Conservation (phyloP, 1,139 yeast species). For the Yamadazyma membranifaciens region DNA sequence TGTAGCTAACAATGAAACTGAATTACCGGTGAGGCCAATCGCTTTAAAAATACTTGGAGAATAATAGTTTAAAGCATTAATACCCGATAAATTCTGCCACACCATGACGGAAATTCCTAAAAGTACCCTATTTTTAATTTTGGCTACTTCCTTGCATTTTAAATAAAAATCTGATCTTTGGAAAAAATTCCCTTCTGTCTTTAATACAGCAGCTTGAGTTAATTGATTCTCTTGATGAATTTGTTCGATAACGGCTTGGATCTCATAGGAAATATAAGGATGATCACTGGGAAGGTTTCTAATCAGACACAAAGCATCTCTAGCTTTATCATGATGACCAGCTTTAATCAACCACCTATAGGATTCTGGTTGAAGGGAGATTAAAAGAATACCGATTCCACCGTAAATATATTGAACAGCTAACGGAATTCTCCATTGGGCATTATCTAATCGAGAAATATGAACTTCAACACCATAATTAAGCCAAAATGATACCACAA, state of each 20-base stretch:
- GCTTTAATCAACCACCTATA: slow-evolving; percentile 44
- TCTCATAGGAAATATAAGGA: slow-evolving; percentile 27
- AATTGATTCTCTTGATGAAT: slow-evolving; percentile 21
- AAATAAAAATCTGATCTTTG: slow-evolving; percentile 7
- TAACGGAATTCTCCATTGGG: slow-evolving; percentile 35
- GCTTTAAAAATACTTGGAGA: slow-evolving; percentile 30
- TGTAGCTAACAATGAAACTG: slow-evolving; percentile 50
- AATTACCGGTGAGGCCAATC: slow-evolving; percentile 26
- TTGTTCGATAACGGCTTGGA: slow-evolving; percentile 25
- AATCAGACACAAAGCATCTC: slow-evolving; percentile 26
- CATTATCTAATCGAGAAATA: slow-evolving; percentile 21
- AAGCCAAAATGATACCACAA: slow-evolving; percentile 40
- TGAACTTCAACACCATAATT: slow-evolving; percentile 37
- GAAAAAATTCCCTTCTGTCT: slow-evolving; percentile 26
- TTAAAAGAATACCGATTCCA: slow-evolving; percentile 35
- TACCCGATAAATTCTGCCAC: slow-evolving; percentile 32
- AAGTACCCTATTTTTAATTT: slow-evolving; percentile 26
- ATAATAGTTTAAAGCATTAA: slow-evolving; percentile 31
- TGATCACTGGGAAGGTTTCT: slow-evolving; percentile 25
- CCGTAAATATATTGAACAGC: slow-evolving; percentile 41
- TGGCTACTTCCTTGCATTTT: slow-evolving; percentile 14
- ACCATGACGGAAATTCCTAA: slow-evolving; percentile 29
- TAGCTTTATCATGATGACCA: slow-evolving; percentile 34
- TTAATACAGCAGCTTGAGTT: slow-evolving; percentile 14
- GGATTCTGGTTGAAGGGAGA: slow-evolving; percentile 41